Conservation (phyloP, 805 yeast species). For the Zygoascus biomembranicola region DNA sequence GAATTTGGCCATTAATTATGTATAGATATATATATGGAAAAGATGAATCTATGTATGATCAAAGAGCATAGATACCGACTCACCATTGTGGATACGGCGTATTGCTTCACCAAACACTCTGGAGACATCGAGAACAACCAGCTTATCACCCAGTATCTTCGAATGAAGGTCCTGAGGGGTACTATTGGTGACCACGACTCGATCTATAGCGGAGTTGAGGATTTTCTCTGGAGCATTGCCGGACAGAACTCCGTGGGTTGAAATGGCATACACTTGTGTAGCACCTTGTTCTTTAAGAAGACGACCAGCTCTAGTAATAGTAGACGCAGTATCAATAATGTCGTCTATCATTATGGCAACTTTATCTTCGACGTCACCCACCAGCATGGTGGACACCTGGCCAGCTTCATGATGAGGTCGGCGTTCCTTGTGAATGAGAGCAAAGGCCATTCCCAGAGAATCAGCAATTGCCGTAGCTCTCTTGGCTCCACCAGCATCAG, state of each 20-base stretch:
- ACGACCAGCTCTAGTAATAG: constrained; percentile 87
- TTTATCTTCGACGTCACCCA: constrained; percentile 84
- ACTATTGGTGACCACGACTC: constrained; percentile 79
- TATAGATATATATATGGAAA: background rate
- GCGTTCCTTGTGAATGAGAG: constrained; percentile 90
- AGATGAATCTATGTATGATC: constrained; percentile 45
- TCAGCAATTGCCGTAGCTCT: constrained; percentile 94
- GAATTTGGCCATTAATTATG: background rate
- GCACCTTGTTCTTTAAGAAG: constrained; percentile 92
- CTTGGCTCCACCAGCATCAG: constrained; percentile 99
- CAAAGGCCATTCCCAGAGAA: constrained; percentile 77
- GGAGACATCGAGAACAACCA: constrained; percentile 82
- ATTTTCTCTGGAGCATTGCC: constrained; percentile 83
- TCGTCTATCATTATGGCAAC: constrained; percentile 92
- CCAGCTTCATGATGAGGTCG: constrained; percentile 34
- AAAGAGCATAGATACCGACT: constrained; percentile 85
- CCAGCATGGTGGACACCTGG: constrained; percentile 60
- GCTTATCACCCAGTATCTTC: constrained; percentile 45
- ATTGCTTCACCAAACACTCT: constrained; percentile 89
- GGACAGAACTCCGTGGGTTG: constrained; percentile 88
- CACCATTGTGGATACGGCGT: constrained; percentile 95
- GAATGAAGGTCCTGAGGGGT: constrained; percentile 71
- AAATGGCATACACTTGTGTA: constrained; percentile 69
- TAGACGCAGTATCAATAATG: constrained; percentile 85
- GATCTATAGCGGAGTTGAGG: constrained; percentile 62